Conservation (phyloP, 495 filamentous ascomycete species). For the Aspergillus sclerotioniger region DNA sequence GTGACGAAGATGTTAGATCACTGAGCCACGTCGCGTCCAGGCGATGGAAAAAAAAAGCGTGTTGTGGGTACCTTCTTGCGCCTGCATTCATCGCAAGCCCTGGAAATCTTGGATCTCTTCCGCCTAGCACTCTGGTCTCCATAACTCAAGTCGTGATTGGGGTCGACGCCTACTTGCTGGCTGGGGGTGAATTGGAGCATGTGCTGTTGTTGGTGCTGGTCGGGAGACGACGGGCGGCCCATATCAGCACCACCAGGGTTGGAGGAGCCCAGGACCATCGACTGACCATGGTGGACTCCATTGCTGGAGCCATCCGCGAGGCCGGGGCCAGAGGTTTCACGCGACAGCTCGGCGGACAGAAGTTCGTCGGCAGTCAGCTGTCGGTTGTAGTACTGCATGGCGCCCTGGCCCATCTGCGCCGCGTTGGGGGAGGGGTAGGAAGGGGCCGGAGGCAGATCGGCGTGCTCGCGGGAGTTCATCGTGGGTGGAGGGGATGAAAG, state of each 20-base stretch:
- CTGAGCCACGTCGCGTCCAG: slow-evolving; percentile 14
- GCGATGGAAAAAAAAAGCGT: slow-evolving; percentile 9
- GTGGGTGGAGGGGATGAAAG: slow-evolving; percentile 14
- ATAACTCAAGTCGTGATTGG: slow-evolving; percentile 49
- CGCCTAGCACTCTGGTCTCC: slow-evolving; percentile 67
- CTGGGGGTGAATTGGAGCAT: slow-evolving; percentile 48
- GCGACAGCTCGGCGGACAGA: slow-evolving; percentile 45
- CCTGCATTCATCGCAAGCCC: slow-evolving; percentile 93
- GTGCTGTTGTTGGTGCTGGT: slow-evolving; percentile 48
- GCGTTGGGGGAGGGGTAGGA: slow-evolving; percentile 50
- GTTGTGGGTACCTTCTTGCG: slow-evolving; percentile 73
- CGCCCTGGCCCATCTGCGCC: slow-evolving; percentile 48
- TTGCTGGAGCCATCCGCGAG: slow-evolving; percentile 43
- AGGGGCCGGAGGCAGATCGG: slow-evolving; percentile 47
- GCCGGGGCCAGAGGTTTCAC: slow-evolving; percentile 42
- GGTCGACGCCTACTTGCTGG: slow-evolving; percentile 52
- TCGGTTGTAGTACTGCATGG: slow-evolving; percentile 48
- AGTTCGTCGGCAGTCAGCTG: slow-evolving; percentile 49
- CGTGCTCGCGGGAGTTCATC: slow-evolving; percentile 49
- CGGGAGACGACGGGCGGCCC: slow-evolving; percentile 38
- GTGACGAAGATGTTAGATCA: slow-evolving; percentile 22
- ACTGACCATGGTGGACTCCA: slow-evolving; percentile 42
- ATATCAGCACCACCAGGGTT: slow-evolving; percentile 37
- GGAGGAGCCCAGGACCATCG: slow-evolving; percentile 43
- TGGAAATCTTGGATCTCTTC: slow-evolving; percentile 87